Base-by-base conservation (phyloP, 805 yeast species). In the Gaillardinia entomophila region DNA sequence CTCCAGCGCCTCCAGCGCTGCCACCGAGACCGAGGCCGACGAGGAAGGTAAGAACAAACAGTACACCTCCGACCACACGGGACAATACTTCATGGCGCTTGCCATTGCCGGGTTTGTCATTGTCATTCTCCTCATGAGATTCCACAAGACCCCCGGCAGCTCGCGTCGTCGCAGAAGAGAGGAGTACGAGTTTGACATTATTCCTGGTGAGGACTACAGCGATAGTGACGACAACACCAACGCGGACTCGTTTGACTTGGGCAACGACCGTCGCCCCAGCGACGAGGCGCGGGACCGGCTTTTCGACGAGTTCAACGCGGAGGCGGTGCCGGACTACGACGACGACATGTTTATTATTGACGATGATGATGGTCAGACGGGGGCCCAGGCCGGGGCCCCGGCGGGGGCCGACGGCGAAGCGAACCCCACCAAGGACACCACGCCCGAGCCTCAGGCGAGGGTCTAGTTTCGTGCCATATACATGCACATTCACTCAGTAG, bases 131-230 rank as follows among this genome's bases (percentile, higher is more conserved):
- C 43, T 68, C 58, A 61, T 64, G 73, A 48, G 60, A 58, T 54
- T 55, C 49, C 69, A 62, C 43, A 57, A 60, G 40, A 54, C 60
- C 3, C 70, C 68, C 11, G 66, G 66, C 11, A 53, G 58, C 35
- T 48, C 60, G 12, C 57, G 72, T 33, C 64, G 85, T 57, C 61
- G 82, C 50, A 61, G 88, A 58, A 75, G 81, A 46, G 87, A 79
- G 25, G 76, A 77, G 34, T 79, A 74, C 47, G 92, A 83, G 50
- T 80, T 83, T 49, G 94, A 83, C 49, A 77, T 82, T 29, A 83
- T 83, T 28, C 82, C 79, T 13, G 81, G 82, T 6, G 83, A 80
- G 41, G 77, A 71, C 32, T 67, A 67, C 41, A 55, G 57, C 30
- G 71, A 66, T 32, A 57, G 62, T 32, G 68, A 59, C 12, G 65